A percentile compares a stretch with the other conserved stretches of the same genome.
Evolutionary conservation across 176 grass and related monocot genomes (phyloP).

Genomic region (Olyra latifolia): DNA sequence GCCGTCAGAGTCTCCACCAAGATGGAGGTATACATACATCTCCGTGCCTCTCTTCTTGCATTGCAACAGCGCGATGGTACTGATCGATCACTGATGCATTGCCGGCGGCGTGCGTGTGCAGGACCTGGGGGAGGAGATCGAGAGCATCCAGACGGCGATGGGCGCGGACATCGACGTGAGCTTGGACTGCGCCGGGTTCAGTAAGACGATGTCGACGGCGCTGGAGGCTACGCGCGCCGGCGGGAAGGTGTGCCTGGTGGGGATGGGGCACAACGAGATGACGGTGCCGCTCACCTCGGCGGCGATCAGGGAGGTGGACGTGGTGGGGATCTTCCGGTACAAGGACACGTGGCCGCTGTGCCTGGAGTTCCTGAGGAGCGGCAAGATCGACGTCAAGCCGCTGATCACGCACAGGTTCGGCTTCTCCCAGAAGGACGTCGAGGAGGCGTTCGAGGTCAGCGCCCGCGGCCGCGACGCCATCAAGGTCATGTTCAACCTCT

Average conservation of each 20-base stretch:
- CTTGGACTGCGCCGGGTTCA: conserved; percentile 84
- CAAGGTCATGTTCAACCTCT: conserved; percentile 99
- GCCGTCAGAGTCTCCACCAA: conserved; percentile 49
- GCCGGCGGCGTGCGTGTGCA: neutral
- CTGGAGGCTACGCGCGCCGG: conserved; percentile 66
- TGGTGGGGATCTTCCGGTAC: conserved; percentile 84
- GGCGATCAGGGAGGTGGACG: conserved; percentile 73
- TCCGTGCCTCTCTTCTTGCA: neutral
- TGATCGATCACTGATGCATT: neutral
- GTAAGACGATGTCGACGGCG: conserved; percentile 90
- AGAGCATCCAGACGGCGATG: conserved; percentile 53
- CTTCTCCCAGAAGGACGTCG: conserved; percentile 78
- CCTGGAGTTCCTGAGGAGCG: conserved; percentile 61
- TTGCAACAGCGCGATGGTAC: no score
- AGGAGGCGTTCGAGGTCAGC: conserved; percentile 89
- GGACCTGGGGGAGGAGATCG: conserved; percentile 59
- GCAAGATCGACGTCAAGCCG: conserved; percentile 89
- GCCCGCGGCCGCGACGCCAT: conserved; percentile 77
- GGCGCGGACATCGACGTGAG: conserved; percentile 66
- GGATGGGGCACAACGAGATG: conserved; percentile 95
- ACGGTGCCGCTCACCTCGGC: conserved; percentile 86
- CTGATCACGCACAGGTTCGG: conserved; percentile 87
- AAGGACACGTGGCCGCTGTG: conserved; percentile 95
- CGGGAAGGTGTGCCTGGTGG: conserved; percentile 80
- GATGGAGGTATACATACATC: neutral